Evolutionary conservation across 495 filamentous ascomycete genomes (phyloP), one percentile per base, ranked within the genome.

Genomic region (Penicillium bialowiezense): DNA sequence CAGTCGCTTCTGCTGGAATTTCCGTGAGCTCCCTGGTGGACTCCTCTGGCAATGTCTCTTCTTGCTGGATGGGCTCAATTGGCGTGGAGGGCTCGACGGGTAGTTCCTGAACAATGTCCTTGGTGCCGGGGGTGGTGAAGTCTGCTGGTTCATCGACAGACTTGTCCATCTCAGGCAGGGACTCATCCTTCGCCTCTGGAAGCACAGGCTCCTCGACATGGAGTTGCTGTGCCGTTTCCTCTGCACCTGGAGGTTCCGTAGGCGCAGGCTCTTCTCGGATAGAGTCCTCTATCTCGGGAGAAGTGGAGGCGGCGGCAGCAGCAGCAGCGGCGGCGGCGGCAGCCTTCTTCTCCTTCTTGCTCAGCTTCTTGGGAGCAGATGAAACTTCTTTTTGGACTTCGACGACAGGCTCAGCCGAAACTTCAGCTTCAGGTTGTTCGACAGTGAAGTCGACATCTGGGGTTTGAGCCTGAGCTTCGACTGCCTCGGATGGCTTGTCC

Each of bases 281-380:
- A 12, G 14, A 26, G 3, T 58, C 40, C 23, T 55, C 59, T 39
- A 31, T 7, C 26, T 32, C 36, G 8, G 38, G 18, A 19, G 20
- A 21, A 19, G 44, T 17, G 17, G 39, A 39, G 7, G 49, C 33
- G 21, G 33, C 41, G 1, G 49, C 48, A 0, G 48, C 48, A 12
- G 59, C 59, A 20, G 52, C 55, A 29, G 54, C 48, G 3, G 29
- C 29, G 7, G 29, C 29, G 7, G 29, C 29, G 8, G 56, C 51
- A 39, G 41, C 42, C 48, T 54, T 59, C 35, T 54, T 55, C 26
- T 54, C 50, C 29, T 62, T 66, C 47, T 64, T 66, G 18, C 39
- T 59, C 49, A 51, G 50, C 48, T 62, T 59, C 24, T 50, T 58
- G 10, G 42, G 18, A n/a, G 15, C 21, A 5, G 21, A 29, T 10